Percentiles rank a stretch among this genome's conserved stretches.
Evolutionary conservation across 495 filamentous ascomycete genomes (phyloP).

Genomic region (Podospora pseudocomata): DNA sequence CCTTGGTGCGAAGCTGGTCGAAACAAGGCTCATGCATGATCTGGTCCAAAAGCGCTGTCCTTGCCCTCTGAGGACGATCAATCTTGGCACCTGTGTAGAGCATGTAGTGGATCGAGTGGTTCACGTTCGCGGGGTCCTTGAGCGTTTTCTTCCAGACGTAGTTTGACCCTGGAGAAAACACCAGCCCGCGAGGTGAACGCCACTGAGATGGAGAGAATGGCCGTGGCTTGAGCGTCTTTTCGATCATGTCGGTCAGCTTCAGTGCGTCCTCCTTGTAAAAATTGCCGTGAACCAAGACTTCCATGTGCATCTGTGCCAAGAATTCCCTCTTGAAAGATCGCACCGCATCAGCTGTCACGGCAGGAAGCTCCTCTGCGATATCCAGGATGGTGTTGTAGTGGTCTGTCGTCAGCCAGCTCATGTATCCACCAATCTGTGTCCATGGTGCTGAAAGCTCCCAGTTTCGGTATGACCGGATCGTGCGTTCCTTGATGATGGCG

Average conservation of each 20-base stretch:
- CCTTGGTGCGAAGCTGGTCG: slow-evolving; percentile 90
- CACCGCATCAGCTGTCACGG: slow-evolving; percentile 70
- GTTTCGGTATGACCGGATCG: slow-evolving; percentile 73
- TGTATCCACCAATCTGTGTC: slow-evolving; percentile 83
- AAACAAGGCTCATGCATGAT: slow-evolving; percentile 90
- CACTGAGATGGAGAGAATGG: slow-evolving; percentile 74
- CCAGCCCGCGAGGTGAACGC: slow-evolving; percentile 69
- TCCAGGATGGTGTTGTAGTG: slow-evolving; percentile 79
- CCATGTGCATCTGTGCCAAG: slow-evolving; percentile 80
- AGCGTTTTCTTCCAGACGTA: slow-evolving; percentile 75
- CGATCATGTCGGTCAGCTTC: slow-evolving; percentile 76
- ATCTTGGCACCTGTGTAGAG: slow-evolving; percentile 73
- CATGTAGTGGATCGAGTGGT: slow-evolving; percentile 92
- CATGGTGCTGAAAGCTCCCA: slow-evolving; percentile 85
- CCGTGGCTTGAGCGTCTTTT: slow-evolving; percentile 73
- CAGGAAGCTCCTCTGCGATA: slow-evolving; percentile 68
- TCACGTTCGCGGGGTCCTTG: slow-evolving; percentile 89
- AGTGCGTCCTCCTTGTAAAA: slow-evolving; percentile 93
- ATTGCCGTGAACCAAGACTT: slow-evolving; percentile 87
- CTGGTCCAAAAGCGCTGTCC: slow-evolving; percentile 81
- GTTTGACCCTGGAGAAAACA: slow-evolving; percentile 76
- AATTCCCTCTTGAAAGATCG: slow-evolving; percentile 74
- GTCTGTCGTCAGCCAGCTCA: slow-evolving; percentile 72
- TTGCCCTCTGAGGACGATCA: slow-evolving; percentile 64
- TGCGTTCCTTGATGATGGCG: slow-evolving; percentile 83